A percentile compares a stretch with the other conserved stretches of the same genome.
Evolutionary conservation across 495 filamentous ascomycete species (phyloP).

Genomic region (Halenospora varia): DNA sequence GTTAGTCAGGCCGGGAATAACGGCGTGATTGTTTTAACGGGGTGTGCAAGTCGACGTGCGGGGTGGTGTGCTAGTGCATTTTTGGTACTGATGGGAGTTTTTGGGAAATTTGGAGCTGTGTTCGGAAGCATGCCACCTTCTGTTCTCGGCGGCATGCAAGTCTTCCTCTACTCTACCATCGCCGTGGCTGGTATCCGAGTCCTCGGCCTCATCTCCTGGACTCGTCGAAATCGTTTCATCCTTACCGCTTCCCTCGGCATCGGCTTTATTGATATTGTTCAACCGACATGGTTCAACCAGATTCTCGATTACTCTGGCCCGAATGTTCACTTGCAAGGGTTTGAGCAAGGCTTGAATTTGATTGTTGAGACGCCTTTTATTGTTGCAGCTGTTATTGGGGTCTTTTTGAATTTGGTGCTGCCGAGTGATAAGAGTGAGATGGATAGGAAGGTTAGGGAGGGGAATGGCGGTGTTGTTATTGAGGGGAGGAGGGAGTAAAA

Average conservation of each 20-base stretch:
- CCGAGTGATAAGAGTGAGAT: constrained; percentile 23
- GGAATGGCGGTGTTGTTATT: not conserved
- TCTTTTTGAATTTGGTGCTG: constrained; percentile 31
- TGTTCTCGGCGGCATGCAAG: constrained; percentile 38
- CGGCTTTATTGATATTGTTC: constrained; percentile 34
- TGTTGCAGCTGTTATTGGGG: constrained; percentile 34
- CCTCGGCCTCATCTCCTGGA: constrained; percentile 32
- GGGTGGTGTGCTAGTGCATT: constrained; percentile 41
- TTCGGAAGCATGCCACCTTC: constrained; percentile 32
- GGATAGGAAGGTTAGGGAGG: constrained; percentile 17
- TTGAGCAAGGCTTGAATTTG: constrained; percentile 33
- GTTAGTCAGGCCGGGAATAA: constrained; percentile 38
- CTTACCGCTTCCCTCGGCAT: constrained; percentile 32
- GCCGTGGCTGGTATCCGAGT: constrained; percentile 35
- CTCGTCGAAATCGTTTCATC: constrained; percentile 34
- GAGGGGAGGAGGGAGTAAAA: not conserved
- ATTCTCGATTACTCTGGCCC: constrained; percentile 22
- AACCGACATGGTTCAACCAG: constrained; percentile 32
- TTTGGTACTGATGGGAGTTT: constrained; percentile 33
- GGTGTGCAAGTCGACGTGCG: constrained; percentile 39
- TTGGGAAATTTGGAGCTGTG: constrained; percentile 34
- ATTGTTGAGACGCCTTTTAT: constrained; percentile 35
- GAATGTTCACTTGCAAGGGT: constrained; percentile 24
- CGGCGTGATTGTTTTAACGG: constrained; percentile 35
- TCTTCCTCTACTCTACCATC: constrained; percentile 36